Evolutionary conservation across 2,329 filamentous ascomycete species (phyloP), one percentile per base, ranked within the genome.

Genomic region (Dactylellina haptotyla): DNA sequence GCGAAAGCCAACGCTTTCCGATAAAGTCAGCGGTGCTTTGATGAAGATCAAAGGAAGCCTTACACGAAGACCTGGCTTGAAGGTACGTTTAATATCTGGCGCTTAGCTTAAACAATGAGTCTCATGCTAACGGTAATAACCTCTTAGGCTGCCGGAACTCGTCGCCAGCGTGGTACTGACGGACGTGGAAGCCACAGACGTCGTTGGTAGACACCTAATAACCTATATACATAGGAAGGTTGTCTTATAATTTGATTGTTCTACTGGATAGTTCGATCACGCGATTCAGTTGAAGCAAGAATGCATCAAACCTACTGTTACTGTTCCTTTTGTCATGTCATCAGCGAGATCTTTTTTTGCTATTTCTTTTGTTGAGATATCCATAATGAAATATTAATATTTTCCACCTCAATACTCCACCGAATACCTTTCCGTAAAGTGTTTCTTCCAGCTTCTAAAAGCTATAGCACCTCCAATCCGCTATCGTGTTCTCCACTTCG

Each of bases 21-120:
- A 94, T 82, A 94, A 93, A 82, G 85, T 94, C 77, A 88, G 86
- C 54, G 91, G 91, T 16, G 90, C 90, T 0, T 83, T 94, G 80
- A 84, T 91, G 82, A 91, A 87, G 83, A 81, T 94, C 75, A 88
- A 87, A 80, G 91, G 91, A 5, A 87, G 83, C 61, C 79, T 94
- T 66, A 93, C 89, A 0, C 81, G 87, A 51, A 84, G 87, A 41
- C 89, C 90, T 1, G 91, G 88, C 23, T 82, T 90, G 76, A 93
- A 93, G 88, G 87, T 87, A 50, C 34, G 16, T 18, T 67, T 6
- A 41, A n/a, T 32, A 81, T 73, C 79, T 79, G 76, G 78, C 75
- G 50, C 58, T 14, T 48, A n/a, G 9, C 41, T 2, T 62, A 51
- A 18, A 5, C 10, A 2, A 28, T 12, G 9, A 23, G 48, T 34